These are phyloP conservation scores for Coemansia pectinata DNA, from an alignment of 192 early-diverging fungal species.

Conservation along the genomic window DNA sequence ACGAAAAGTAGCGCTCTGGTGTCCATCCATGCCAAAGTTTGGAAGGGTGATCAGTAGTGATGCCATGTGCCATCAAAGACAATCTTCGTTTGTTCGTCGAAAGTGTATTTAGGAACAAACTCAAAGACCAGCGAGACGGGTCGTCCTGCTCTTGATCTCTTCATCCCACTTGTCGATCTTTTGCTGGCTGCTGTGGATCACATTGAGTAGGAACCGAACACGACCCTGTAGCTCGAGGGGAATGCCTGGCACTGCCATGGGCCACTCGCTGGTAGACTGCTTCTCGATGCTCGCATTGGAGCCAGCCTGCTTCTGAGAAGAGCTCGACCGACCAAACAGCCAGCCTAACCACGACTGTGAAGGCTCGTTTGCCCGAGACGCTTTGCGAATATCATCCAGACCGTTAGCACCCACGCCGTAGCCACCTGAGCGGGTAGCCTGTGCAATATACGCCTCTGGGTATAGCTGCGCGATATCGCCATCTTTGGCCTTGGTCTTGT, in stretches of 20 bases:
- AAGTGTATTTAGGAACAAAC: too few relatives aligned
- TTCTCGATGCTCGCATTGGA: not conserved
- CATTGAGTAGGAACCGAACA: slow-evolving; percentile 60
- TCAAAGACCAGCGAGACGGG: slow-evolving; percentile 20
- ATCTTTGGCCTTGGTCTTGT: not conserved
- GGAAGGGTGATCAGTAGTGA: too few relatives aligned
- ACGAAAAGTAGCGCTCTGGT: not conserved
- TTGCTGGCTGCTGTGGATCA: slow-evolving; percentile 58
- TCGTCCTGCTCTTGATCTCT: slow-evolving; percentile 23
- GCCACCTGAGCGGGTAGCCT: slow-evolving; percentile 45
- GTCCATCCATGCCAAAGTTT: too few relatives aligned
- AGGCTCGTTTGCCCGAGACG: not conserved
- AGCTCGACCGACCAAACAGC: slow-evolving; percentile 50
- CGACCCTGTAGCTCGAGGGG: slow-evolving; percentile 63
- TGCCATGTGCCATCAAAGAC: not conserved
- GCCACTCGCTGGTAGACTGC: not conserved
- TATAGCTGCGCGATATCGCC: not conserved
- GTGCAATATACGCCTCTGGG: slow-evolving; percentile 46
- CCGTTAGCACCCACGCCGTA: not conserved
- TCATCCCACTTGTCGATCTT: slow-evolving; percentile 60
- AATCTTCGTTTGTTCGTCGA: not conserved
- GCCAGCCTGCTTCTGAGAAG: slow-evolving; percentile 2
- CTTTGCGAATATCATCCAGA: not conserved
- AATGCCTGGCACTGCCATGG: slow-evolving; percentile 42
- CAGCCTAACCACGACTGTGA: slow-evolving; percentile 45